phyloP scores from a whole-genome alignment of 140 eudicot genomes.

The Erigeron philadelphicus region DNA sequence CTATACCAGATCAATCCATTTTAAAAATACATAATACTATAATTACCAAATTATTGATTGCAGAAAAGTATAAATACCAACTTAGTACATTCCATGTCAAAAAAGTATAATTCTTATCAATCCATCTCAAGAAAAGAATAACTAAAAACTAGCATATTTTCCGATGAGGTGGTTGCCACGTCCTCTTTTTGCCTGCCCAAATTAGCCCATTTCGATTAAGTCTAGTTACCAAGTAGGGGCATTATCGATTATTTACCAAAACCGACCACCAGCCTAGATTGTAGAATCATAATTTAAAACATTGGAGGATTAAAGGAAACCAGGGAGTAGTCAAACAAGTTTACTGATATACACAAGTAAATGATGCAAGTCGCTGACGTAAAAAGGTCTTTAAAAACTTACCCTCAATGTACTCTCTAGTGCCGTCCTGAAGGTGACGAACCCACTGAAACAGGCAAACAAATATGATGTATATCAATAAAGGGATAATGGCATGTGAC shows the following conservation, averaged over 20 bases:
- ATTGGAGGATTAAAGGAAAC: background rate
- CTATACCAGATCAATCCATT: background rate
- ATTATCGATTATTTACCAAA: background rate
- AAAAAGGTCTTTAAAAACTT: conserved; percentile 18
- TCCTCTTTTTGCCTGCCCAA: background rate
- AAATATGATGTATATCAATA: background rate
- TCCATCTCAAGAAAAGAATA: too few relatives aligned
- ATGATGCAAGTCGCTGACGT: background rate
- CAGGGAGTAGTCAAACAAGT: background rate
- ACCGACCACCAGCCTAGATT: background rate
- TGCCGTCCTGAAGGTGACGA: conserved; percentile 91
- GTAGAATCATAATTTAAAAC: background rate
- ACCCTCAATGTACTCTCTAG: conserved; percentile 93
- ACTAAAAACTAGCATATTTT: background rate
- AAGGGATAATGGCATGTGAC: background rate
- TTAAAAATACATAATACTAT: too few relatives aligned
- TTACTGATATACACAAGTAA: background rate
- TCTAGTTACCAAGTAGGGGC: too few relatives aligned
- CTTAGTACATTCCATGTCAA: background rate
- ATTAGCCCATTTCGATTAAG: background rate
- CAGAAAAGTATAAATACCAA: background rate
- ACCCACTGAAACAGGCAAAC: conserved; percentile 66
- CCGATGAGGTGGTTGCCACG: background rate
- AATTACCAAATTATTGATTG: background rate
- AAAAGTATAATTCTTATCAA: background rate